A percentile compares a stretch with the other conserved stretches of the same genome.
These are phyloP conservation scores for Penicillium silybi DNA, from an alignment of 495 filamentous ascomycete species.

Conservation along the genomic window DNA sequence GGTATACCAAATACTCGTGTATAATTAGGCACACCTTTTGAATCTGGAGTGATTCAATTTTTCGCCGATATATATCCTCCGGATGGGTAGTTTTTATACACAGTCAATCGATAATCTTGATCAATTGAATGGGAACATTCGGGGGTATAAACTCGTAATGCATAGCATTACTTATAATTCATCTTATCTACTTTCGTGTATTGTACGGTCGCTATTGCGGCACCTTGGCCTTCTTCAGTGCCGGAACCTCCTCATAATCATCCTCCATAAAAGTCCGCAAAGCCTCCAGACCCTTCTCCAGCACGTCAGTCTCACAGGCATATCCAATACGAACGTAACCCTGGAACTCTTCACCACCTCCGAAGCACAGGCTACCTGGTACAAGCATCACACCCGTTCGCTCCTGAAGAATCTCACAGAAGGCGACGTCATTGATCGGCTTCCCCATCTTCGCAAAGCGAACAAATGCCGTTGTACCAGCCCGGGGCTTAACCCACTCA, in stretches of 20 bases:
- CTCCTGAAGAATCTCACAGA: constrained; percentile 66
- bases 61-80: no score
- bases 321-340: constrained; percentile 81
- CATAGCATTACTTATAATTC: neutral
- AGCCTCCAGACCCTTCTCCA: constrained; percentile 62
- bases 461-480: constrained; percentile 80
- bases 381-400: constrained; percentile 75
- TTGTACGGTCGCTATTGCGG: constrained; percentile 3
- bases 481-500: constrained; percentile 71
- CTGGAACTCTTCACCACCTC: constrained; percentile 61
- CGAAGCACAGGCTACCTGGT: constrained; percentile 75
- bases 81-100: no score
- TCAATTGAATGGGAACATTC: no score
- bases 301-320: constrained; percentile 65
- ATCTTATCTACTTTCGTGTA: neutral
- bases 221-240: constrained; percentile 28
- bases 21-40: no score
- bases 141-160: no score
- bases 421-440: constrained; percentile 65
- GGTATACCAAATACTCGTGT: no score
- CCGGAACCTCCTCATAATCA: constrained; percentile 50
- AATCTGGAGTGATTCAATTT: no score
- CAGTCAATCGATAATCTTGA: no score
- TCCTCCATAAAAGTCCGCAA: constrained; percentile 61
- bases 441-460: constrained; percentile 61